Percentiles rank a stretch among this genome's conserved stretches.
Evolutionary conservation across 805 yeast species (phyloP).

Genomic region (Gaillardinia entomophila): DNA sequence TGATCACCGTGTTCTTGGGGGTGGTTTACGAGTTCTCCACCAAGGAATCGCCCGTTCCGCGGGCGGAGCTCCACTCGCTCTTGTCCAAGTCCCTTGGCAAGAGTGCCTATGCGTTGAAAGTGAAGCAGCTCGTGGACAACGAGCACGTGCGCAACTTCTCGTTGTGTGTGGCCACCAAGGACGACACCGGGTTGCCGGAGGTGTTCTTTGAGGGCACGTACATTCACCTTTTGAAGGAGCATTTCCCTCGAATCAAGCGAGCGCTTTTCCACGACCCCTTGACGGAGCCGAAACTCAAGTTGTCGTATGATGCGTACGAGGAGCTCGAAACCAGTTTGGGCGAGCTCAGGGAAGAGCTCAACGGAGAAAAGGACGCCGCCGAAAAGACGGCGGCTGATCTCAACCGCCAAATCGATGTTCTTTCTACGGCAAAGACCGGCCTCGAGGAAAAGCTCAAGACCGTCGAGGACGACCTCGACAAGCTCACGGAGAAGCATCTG

Average conservation of each 20-base stretch:
- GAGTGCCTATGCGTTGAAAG: constrained; percentile 69
- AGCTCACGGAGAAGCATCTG: constrained; percentile 14
- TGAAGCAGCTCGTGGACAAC: constrained; percentile 66
- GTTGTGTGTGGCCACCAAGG: constrained; percentile 47
- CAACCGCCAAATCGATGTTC: constrained; percentile 9
- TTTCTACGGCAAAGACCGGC: constrained; percentile 10
- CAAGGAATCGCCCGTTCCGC: constrained; percentile 52
- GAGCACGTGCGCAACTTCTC: constrained; percentile 51
- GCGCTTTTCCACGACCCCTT: constrained; percentile 73
- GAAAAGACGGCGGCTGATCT: constrained; percentile 12
- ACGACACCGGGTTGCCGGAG: constrained; percentile 82
- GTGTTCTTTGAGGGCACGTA: constrained; percentile 67
- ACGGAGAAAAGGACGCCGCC: constrained; percentile 13
- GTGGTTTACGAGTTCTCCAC: constrained; percentile 72
- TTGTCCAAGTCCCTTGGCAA: constrained; percentile 71
- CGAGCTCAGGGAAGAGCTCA: constrained; percentile 17
- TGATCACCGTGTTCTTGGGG: constrained; percentile 69
- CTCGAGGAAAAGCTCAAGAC: constrained; percentile 14
- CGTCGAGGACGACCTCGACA: constrained; percentile 10
- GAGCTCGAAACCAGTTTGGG: constrained; percentile 35
- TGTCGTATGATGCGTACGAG: constrained; percentile 59
- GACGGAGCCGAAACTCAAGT: constrained; percentile 59
- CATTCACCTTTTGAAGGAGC: constrained; percentile 62
- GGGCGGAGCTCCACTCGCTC: constrained; percentile 56
- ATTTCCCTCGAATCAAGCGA: constrained; percentile 57